Evolutionary conservation across 1,284 basidiomycete species (phyloP).

Genomic region (Blastosporella zonata): DNA sequence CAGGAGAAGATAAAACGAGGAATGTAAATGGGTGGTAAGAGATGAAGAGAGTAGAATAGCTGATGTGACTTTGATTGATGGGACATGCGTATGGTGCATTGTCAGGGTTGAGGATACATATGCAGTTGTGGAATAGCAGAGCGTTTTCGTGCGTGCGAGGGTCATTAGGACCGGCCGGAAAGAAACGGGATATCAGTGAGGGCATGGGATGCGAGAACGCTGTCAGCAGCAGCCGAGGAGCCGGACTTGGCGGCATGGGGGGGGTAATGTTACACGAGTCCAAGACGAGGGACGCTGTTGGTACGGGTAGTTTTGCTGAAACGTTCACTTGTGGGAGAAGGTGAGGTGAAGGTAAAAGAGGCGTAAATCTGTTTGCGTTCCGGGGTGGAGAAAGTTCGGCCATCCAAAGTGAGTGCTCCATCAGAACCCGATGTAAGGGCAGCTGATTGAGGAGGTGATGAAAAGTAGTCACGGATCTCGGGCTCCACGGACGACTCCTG

Average conservation of each 20-base stretch:
- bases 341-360: slow-evolving; percentile 74
- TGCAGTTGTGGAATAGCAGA: slow-evolving; percentile 13
- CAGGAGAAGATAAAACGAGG: slow-evolving; percentile 7
- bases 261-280: slow-evolving; percentile 24
- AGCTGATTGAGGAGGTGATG: slow-evolving; percentile 32
- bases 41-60: slow-evolving; percentile 6
- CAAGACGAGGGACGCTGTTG: slow-evolving; percentile 30
- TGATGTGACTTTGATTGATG: slow-evolving; percentile 10
- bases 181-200: slow-evolving; percentile 7
- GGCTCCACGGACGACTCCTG: slow-evolving; percentile 52
- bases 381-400: slow-evolving; percentile 57
- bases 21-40: slow-evolving; percentile 3
- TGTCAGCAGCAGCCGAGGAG: background rate
- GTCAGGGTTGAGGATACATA: slow-evolving; percentile 13
- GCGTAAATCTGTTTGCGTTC: slow-evolving; percentile 68
- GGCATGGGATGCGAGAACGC: background rate
- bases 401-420: slow-evolving; percentile 22
- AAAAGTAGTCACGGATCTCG: slow-evolving; percentile 50
- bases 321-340: slow-evolving; percentile 56
- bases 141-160: slow-evolving; percentile 7
- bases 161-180: slow-evolving; percentile 9
- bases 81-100: slow-evolving; percentile 13
- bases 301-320: slow-evolving; percentile 37
- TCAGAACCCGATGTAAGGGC: slow-evolving; percentile 23
- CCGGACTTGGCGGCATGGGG: background rate